phyloP scores from a whole-genome alignment of 805 yeast species.

The Suhomyces vadensis region DNA sequence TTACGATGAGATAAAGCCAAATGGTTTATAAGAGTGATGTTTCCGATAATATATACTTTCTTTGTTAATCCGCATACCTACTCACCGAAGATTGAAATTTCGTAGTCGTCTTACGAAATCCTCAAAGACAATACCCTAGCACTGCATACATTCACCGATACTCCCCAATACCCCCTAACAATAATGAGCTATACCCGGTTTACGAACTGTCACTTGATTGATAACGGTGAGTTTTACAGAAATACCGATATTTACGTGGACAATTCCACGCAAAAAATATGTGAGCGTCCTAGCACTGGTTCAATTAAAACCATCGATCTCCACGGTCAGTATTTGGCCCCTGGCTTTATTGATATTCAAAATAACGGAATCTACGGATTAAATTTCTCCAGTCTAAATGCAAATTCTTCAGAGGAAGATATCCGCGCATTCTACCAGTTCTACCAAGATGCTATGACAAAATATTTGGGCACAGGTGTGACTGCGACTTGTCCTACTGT shows the following conservation, averaged over 20 bases:
- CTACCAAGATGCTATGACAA: conserved; percentile 46
- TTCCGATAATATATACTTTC: too few species aligned
- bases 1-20: neutral
- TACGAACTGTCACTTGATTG: conserved; percentile 46
- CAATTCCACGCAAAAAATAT: conserved; percentile 42
- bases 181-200: conserved; percentile 26
- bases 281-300: conserved; percentile 22
- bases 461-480: conserved; percentile 52
- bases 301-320: conserved; percentile 40
- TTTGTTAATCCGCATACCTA: too few species aligned
- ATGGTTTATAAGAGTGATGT: conserved; percentile 1
- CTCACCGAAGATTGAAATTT: too few species aligned
- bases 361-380: conserved; percentile 60
- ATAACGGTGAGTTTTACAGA: conserved; percentile 36
- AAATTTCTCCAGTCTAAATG: conserved; percentile 46
- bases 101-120: too few species aligned
- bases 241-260: conserved; percentile 47
- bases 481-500: conserved; percentile 59
- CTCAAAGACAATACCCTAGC: neutral
- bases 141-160: too few species aligned
- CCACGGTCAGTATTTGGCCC: conserved; percentile 49
- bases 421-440: conserved; percentile 32
- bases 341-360: conserved; percentile 59
- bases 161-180: conserved; percentile 2
- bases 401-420: conserved; percentile 31